These are phyloP conservation scores for Parathielavia hyrcaniae DNA, from an alignment of 495 filamentous ascomycete genomes.

Conservation along the genomic window DNA sequence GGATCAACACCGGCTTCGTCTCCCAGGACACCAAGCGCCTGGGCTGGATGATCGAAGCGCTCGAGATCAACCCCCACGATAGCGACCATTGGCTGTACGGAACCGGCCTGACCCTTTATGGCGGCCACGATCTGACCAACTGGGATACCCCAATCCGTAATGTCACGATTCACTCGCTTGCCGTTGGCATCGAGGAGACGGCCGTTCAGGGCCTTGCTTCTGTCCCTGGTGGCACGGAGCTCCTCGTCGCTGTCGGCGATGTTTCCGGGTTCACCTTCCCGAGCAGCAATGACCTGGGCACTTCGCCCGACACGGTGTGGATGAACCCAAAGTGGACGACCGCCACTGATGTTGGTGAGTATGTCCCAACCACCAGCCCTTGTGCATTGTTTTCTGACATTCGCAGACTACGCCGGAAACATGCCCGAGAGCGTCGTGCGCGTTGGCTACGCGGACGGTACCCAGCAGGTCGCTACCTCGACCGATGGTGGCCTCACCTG, in stretches of 20 bases:
- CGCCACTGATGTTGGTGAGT: constrained; percentile 41
- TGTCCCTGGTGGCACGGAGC: constrained; percentile 47
- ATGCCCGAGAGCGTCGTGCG: constrained; percentile 49
- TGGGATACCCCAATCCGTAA: constrained; percentile 46
- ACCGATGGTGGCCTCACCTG: constrained; percentile 42
- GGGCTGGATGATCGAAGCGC: constrained; percentile 59
- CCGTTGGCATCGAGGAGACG: constrained; percentile 56
- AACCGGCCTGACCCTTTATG: constrained; percentile 52
- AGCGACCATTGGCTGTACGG: constrained; percentile 56
- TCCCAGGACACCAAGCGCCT: constrained; percentile 45
- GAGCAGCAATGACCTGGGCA: constrained; percentile 39
- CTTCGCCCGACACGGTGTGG: constrained; percentile 44
- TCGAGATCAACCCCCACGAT: constrained; percentile 55
- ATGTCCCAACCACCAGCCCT: not conserved
- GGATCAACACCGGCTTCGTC: constrained; percentile 45
- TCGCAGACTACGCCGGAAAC: constrained; percentile 50
- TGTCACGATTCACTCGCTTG: constrained; percentile 47
- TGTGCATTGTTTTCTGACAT: constrained; percentile 5
- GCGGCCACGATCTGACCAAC: constrained; percentile 44
- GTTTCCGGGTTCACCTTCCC: constrained; percentile 50
- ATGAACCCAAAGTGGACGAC: constrained; percentile 47
- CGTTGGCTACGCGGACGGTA: constrained; percentile 44
- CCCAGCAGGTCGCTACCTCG: constrained; percentile 41
- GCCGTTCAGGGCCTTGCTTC: constrained; percentile 48
- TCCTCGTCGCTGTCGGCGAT: constrained; percentile 54